phyloP scores from a whole-genome alignment of 805 yeast genomes.

The Hemisphaericaspora nanyangensis region DNA sequence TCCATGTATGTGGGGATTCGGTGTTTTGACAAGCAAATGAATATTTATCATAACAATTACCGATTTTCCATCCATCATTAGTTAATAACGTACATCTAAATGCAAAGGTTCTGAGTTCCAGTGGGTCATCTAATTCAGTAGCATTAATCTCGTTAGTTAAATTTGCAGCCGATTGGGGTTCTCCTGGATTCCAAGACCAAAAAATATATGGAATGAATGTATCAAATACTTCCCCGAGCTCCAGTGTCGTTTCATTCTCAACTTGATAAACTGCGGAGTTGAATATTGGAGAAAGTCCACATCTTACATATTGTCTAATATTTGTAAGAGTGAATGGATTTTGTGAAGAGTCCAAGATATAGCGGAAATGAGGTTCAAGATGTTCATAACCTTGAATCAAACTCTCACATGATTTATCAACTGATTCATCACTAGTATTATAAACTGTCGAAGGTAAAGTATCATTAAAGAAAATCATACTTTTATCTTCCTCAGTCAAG shows the following conservation, averaged over 20 bases:
- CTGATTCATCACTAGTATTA: neutral
- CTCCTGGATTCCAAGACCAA: constrained; percentile 70
- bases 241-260: constrained; percentile 14
- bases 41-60: constrained; percentile 57
- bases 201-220: constrained; percentile 28
- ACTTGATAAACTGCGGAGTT: constrained; percentile 21
- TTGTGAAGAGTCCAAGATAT: constrained; percentile 29
- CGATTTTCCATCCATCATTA: constrained; percentile 56
- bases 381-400: neutral
- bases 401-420: constrained; percentile 2
- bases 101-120: too few species aligned
- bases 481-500: constrained; percentile 18
- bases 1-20: constrained; percentile 42
- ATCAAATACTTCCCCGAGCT: constrained; percentile 22
- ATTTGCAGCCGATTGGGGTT: constrained; percentile 3
- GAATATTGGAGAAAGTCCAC: constrained; percentile 70
- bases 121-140: neutral
- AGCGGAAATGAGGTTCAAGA: constrained; percentile 21
- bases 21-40: constrained; percentile 54
- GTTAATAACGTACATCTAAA: constrained; percentile 40
- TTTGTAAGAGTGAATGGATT: constrained; percentile 35
- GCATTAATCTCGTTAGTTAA: neutral
- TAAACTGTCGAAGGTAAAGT: constrained; percentile 1
- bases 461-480: constrained; percentile 8
- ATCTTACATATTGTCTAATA: constrained; percentile 36